Conservation (phyloP, 805 yeast genomes). For the Spathaspora hagerdaliae region DNA sequence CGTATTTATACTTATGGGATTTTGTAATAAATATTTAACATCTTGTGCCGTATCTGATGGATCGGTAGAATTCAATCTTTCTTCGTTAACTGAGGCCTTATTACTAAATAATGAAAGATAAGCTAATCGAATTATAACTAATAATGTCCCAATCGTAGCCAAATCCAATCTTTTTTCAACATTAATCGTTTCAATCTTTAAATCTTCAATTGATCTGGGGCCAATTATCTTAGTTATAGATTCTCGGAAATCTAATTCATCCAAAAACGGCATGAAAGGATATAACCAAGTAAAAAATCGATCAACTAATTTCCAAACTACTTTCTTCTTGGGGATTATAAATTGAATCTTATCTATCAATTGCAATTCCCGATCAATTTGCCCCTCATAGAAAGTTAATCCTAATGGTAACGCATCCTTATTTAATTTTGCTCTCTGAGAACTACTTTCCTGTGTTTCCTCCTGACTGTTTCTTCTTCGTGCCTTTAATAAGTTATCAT, state of each 20-base stretch:
- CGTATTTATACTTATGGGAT: constrained; percentile 44
- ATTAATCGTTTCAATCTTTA: constrained; percentile 18
- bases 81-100: constrained; percentile 23
- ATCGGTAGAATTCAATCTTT: constrained; percentile 18
- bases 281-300: constrained; percentile 42
- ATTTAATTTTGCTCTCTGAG: constrained; percentile 10
- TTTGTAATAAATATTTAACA: constrained; percentile 35
- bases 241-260: constrained; percentile 30
- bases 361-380: constrained; percentile 23
- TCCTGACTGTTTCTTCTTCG: constrained; percentile 5
- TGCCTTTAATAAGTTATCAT: constrained; percentile 18
- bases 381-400: constrained; percentile 29
- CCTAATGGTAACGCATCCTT: constrained; percentile 24
- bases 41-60: constrained; percentile 20
- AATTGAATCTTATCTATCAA: constrained; percentile 31
- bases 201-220: constrained; percentile 21
- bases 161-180: constrained; percentile 38
- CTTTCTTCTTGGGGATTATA: constrained; percentile 34
- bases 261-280: constrained; percentile 47
- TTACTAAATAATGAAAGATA: constrained; percentile 37
- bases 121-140: constrained; percentile 39
- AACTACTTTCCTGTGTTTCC: constrained; percentile 6
- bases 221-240: constrained; percentile 32
- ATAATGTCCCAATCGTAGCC: constrained; percentile 34
- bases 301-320: constrained; percentile 38